phyloP scores from a whole-genome alignment of 2,329 filamentous ascomycete genomes.

The Neurospora sp. region DNA sequence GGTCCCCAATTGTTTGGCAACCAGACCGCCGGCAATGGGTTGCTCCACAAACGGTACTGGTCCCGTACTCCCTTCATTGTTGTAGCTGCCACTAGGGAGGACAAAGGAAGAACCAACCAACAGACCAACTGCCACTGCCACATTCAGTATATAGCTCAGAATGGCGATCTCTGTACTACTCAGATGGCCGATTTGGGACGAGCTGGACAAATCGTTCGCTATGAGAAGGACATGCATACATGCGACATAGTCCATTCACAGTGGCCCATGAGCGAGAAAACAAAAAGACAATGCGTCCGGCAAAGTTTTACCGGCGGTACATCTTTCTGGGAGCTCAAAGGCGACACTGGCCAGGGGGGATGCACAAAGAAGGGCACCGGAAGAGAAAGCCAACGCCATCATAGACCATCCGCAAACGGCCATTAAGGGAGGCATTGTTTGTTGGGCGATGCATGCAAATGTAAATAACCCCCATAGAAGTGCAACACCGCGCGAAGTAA shows the following conservation, averaged over 20 bases:
- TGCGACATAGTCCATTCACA: neutral
- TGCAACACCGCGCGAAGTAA: neutral
- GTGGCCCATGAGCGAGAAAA: neutral
- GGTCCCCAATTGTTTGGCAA: neutral
- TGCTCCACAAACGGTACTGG: neutral
- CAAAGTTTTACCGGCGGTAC: neutral
- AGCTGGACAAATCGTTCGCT: neutral
- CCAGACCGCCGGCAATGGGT: neutral
- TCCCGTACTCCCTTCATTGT: neutral
- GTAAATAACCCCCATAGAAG: neutral
- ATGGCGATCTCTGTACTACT: neutral
- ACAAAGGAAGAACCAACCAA: neutral
- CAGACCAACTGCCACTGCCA: neutral
- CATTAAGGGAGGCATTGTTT: neutral
- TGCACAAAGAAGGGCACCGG: neutral
- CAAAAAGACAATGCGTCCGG: neutral
- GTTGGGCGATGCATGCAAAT: neutral
- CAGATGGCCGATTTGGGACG: no score
- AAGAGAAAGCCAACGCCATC: neutral
- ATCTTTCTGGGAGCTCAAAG: neutral
- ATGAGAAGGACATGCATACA: neutral
- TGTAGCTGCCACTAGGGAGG: neutral
- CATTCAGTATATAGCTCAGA: neutral
- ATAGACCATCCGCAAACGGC: neutral
- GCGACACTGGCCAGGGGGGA: neutral